Base-by-base conservation (phyloP, 306 rosid genomes). In the Vachellia pachyceras region DNA sequence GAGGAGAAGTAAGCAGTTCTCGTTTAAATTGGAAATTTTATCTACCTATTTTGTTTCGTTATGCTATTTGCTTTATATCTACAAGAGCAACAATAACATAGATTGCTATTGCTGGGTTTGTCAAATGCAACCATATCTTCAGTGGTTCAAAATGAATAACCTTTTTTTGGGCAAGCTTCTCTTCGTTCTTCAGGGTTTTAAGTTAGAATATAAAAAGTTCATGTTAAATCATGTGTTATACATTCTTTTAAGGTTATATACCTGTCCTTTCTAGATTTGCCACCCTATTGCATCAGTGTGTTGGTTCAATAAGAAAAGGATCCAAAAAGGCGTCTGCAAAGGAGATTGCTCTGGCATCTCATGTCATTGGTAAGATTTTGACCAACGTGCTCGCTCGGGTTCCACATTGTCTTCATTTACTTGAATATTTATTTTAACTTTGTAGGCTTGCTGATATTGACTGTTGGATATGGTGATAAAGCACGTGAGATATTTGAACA, bases 321-420 rank as follows among this genome's bases (percentile, higher is more conserved):
- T 73, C 93, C 23, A 95, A 91, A 90, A 87, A 87, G 78, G 97
- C 97, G 52, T 87, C 96, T 64, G 77, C 90, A 29, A 90, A 78
- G 78, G 99, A 95, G 89, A 90, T 95, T 79, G 67, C 90, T 76
- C 81, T 95, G 87, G 98, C 98, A 29, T 89, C 91, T 83, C 98
- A 79, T 84, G 91, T 86, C 75, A 88, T 91, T 54, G 99, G 99
- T 95, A 81, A 73, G 91, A 77, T 47, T 87, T 72, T 75, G 69
- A 17, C 68, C 64, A 78, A 63, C 72, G 57, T 52, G 3, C n/a
- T 41, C 25, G 3, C n/a, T 41, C 25, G 69, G 18, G 8, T 52
- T 49, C 68, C 50, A 46, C 22, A 33, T 37, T 69, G 58, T 41
- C 25, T 58, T 61, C 64, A 41, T 55, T 47, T 71, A 6, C 44